A percentile compares a stretch with the other conserved stretches of the same genome.
Evolutionary conservation across 2,329 filamentous ascomycete species (phyloP).

Genomic region (Diaporthe destruens): DNA sequence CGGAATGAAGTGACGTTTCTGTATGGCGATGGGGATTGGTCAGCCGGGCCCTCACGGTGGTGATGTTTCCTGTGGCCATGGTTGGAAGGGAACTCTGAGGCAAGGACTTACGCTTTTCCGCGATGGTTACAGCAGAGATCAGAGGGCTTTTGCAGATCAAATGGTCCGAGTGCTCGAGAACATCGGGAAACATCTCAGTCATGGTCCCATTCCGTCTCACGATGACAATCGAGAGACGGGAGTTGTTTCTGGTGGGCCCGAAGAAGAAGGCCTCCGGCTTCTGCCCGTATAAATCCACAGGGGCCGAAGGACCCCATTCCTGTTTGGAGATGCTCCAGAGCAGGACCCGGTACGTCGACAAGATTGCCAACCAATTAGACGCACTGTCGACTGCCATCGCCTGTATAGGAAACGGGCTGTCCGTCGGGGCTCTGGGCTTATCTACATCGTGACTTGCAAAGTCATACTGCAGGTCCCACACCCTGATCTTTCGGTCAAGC

Average conservation of each 20-base stretch:
- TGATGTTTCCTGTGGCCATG: background rate
- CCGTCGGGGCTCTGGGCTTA: conserved; percentile 51
- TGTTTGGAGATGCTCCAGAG: conserved; percentile 73
- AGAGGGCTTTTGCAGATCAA: conserved; percentile 66
- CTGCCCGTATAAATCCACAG: conserved; percentile 69
- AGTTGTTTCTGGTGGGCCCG: conserved; percentile 53
- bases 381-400: conserved; percentile 74
- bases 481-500: conserved; percentile 75
- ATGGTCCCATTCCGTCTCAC: conserved; percentile 75
- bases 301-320: conserved; percentile 66
- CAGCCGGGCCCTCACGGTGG: background rate
- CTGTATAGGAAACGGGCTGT: conserved; percentile 69
- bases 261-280: conserved; percentile 76
- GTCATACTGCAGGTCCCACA: conserved; percentile 72
- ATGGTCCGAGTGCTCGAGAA: conserved; percentile 57
- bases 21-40: background rate
- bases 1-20: conserved; percentile 44
- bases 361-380: conserved; percentile 75
- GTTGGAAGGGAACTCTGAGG: background rate
- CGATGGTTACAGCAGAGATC: conserved; percentile 61
- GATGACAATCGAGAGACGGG: conserved; percentile 66
- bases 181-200: conserved; percentile 66
- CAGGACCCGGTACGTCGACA: conserved; percentile 69
- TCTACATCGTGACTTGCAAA: conserved; percentile 58
- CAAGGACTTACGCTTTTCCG: conserved; percentile 57